Conservation (phyloP, 2,329 filamentous ascomycete genomes). For the Colletotrichum sp. region DNA sequence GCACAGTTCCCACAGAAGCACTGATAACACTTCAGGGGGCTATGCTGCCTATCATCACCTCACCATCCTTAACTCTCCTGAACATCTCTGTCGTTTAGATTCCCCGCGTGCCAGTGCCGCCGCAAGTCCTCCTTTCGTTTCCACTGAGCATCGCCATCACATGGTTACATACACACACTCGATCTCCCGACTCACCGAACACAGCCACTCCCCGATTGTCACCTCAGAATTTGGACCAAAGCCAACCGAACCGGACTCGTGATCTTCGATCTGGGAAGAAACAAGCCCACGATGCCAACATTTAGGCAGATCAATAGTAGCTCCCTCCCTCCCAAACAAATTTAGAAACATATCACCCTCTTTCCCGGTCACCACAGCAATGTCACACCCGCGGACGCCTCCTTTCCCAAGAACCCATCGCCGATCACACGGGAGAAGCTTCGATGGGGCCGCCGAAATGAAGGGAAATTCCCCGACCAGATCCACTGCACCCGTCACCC, state of each 20-base stretch:
- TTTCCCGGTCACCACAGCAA: background rate
- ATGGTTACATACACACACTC: background rate
- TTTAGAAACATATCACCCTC: background rate
- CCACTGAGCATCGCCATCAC: background rate
- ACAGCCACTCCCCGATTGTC: background rate
- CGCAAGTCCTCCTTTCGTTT: background rate
- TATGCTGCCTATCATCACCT: background rate
- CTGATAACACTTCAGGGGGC: background rate
- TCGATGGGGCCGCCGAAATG: slow-evolving; percentile 5
- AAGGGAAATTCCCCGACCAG: slow-evolving; percentile 11
- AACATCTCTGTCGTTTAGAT: background rate
- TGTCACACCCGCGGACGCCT: background rate
- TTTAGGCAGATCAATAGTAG: background rate
- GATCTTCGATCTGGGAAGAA: background rate
- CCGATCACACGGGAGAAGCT: background rate
- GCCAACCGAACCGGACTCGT: background rate
- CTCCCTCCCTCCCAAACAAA: background rate
- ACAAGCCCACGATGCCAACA: background rate
- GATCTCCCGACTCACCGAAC: background rate
- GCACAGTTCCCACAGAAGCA: background rate
- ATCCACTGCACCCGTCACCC: background rate
- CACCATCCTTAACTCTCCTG: background rate
- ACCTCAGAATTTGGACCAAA: background rate
- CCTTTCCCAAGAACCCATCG: background rate
- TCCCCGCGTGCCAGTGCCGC: background rate